Percentiles rank a stretch among this genome's conserved stretches.
These are phyloP conservation scores for Mycena vitilis DNA, from an alignment of 768 basidiomycete genomes.

Conservation along the genomic window DNA sequence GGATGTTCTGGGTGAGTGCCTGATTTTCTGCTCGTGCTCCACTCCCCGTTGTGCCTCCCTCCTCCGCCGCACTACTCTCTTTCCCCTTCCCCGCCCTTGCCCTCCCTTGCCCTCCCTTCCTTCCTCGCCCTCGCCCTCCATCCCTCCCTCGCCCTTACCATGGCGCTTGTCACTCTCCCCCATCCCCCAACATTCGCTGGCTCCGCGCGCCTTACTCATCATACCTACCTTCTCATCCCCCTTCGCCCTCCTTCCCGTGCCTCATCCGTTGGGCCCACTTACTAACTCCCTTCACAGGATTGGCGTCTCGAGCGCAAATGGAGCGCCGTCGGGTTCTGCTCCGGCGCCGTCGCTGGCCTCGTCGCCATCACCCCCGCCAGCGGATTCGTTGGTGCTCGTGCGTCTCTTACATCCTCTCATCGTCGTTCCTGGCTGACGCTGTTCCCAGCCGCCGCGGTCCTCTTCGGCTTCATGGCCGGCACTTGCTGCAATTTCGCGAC, in stretches of 20 bases:
- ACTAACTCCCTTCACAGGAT: background rate
- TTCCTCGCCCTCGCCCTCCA: background rate
- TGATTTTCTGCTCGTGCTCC: background rate
- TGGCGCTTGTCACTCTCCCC: too few relatives aligned
- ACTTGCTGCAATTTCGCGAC: constrained; percentile 95
- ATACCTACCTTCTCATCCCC: too few relatives aligned
- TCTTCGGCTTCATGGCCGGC: constrained; percentile 88
- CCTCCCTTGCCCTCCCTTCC: too few relatives aligned
- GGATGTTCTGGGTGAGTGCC: constrained; percentile 85
- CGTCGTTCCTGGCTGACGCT: too few relatives aligned
- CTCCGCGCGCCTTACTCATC: too few relatives aligned
- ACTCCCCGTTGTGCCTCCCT: too few relatives aligned
- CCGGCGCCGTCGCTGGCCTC: constrained; percentile 25
- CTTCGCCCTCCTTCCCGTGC: background rate
- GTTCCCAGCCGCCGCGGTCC: constrained; percentile 84
- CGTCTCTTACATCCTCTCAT: background rate
- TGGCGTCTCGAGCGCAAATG: constrained; percentile 19
- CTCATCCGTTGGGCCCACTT: background rate
- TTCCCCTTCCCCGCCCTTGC: background rate
- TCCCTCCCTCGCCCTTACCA: too few relatives aligned
- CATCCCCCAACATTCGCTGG: too few relatives aligned
- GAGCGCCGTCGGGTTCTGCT: constrained; percentile 23
- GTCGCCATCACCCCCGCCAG: constrained; percentile 22
- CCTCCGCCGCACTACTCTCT: too few relatives aligned
- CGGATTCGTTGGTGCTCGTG: constrained; percentile 16